phyloP scores from a whole-genome alignment of 2,329 filamentous ascomycete species.

The Penicillium hesseltinei region DNA sequence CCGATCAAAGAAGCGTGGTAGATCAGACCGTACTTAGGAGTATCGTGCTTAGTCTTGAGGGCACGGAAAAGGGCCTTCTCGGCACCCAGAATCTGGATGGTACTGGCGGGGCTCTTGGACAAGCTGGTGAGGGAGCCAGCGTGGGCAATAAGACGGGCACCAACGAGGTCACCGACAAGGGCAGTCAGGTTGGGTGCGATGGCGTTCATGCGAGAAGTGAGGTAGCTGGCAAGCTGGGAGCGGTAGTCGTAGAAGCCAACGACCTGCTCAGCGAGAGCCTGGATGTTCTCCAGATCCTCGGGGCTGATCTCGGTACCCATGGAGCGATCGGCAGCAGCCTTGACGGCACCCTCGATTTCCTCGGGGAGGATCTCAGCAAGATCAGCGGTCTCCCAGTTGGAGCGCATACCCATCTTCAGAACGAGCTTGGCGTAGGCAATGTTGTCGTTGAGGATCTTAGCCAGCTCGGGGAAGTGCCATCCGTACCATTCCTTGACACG shows the following conservation, averaged over 20 bases:
- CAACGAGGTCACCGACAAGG: conserved; percentile 88
- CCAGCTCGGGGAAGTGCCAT: conserved; percentile 99
- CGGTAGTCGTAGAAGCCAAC: conserved; percentile 90
- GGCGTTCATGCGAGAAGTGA: conserved; percentile 90
- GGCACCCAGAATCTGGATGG: conserved; percentile 95
- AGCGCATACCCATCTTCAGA: conserved; percentile 82
- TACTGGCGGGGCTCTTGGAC: conserved; percentile 91
- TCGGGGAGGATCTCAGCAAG: conserved; percentile 90
- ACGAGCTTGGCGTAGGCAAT: conserved; percentile 88
- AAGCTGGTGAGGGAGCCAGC: conserved; percentile 91
- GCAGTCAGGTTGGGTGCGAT: conserved; percentile 95
- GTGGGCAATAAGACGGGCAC: conserved; percentile 91
- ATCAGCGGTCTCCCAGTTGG: conserved; percentile 72
- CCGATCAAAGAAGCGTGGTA: conserved; percentile 92
- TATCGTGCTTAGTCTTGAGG: conserved; percentile 98
- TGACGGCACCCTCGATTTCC: conserved; percentile 87
- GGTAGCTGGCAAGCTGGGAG: conserved; percentile 80
- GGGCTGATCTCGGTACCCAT: conserved; percentile 98
- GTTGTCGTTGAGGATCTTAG: conserved; percentile 96
- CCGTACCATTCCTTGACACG: conserved; percentile 99
- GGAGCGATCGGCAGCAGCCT: conserved; percentile 90
- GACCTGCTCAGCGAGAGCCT: conserved; percentile 87
- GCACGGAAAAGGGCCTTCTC: conserved; percentile 99
- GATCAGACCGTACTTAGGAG: conserved; percentile 95
- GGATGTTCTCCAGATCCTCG: conserved; percentile 90